Conservation (phyloP, 306 rosid species). For the Cercis canadensis region DNA sequence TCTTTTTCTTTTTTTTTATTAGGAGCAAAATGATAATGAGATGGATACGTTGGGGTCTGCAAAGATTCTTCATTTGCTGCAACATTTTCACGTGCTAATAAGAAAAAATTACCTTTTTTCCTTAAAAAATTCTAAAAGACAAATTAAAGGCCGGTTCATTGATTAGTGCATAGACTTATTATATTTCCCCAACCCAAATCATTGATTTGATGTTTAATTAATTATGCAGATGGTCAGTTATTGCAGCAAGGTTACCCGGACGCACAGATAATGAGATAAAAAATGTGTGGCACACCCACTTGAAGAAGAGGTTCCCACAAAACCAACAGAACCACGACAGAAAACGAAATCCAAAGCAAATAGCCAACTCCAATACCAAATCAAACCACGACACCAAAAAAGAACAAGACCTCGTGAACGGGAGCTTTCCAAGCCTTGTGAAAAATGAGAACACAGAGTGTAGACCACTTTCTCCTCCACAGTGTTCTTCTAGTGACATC, state of each 20-base stretch:
- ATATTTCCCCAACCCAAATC: not conserved
- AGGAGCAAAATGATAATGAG: slow-evolving; percentile 22
- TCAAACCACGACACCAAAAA: not conserved
- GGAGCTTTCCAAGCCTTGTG: slow-evolving; percentile 6
- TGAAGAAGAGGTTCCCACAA: slow-evolving; percentile 72
- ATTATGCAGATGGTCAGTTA: slow-evolving; percentile 80
- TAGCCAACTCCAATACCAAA: not conserved
- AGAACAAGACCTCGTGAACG: not conserved
- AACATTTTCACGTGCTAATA: slow-evolving; percentile 32
- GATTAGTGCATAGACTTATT: not conserved
- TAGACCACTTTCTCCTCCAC: slow-evolving; percentile 47
- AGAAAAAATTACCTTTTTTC: slow-evolving; percentile 11
- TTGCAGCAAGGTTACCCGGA: slow-evolving; percentile 84
- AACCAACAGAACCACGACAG: slow-evolving; percentile 13
- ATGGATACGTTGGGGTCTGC: slow-evolving; percentile 33
- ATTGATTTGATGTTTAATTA: not conserved
- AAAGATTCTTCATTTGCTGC: slow-evolving; percentile 41
- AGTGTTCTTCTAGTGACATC: slow-evolving; percentile 52
- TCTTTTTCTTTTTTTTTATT: not conserved
- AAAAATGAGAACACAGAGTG: slow-evolving; percentile 10
- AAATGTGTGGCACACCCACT: slow-evolving; percentile 93
- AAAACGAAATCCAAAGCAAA: slow-evolving; percentile 36
- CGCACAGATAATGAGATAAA: slow-evolving; percentile 92
- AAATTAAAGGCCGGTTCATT: not conserved
- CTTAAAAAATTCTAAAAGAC: not conserved